phyloP scores from a whole-genome alignment of 2,329 filamentous ascomycete species.

The Cercospora beticola region DNA sequence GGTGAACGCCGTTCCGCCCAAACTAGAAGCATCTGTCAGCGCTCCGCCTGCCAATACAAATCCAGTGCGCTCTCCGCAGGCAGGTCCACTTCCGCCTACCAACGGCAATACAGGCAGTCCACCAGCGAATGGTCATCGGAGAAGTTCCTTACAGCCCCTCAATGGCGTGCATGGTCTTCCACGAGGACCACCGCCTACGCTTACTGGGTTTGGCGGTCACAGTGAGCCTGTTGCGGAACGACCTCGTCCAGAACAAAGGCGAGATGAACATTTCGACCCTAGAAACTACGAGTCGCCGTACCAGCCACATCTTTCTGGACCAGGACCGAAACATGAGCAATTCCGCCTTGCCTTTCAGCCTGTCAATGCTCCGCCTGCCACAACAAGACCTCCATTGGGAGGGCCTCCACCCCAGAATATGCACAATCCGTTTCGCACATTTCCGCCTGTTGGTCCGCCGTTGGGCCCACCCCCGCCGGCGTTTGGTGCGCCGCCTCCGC shows the following conservation, averaged over 20 bases:
- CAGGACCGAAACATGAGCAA: conserved; percentile 35
- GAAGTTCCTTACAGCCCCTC: not conserved
- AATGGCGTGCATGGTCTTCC: not conserved
- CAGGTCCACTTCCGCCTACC: not conserved
- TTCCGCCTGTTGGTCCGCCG: not conserved
- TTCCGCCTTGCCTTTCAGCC: conserved; percentile 4
- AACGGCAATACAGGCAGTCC: not conserved
- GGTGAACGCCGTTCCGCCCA: conserved; percentile 4
- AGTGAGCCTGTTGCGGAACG: not conserved
- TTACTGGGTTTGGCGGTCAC: not conserved
- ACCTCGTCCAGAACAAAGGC: not conserved
- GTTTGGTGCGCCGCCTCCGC: not conserved
- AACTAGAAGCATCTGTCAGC: not conserved
- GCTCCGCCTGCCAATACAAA: not conserved
- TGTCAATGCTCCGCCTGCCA: not conserved
- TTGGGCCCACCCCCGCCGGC: not conserved
- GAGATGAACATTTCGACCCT: not conserved
- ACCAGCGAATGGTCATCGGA: not conserved
- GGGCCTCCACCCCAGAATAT: not conserved
- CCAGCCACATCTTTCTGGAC: conserved; percentile 41
- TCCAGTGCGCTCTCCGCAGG: not conserved
- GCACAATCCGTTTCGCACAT: conserved; percentile 12
- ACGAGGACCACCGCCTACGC: conserved; percentile 5
- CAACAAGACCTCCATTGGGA: not conserved
- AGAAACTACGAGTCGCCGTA: conserved; percentile 45